Evolutionary conservation across 139 green algal genomes (phyloP).

Genomic region (Closterium sp.): DNA sequence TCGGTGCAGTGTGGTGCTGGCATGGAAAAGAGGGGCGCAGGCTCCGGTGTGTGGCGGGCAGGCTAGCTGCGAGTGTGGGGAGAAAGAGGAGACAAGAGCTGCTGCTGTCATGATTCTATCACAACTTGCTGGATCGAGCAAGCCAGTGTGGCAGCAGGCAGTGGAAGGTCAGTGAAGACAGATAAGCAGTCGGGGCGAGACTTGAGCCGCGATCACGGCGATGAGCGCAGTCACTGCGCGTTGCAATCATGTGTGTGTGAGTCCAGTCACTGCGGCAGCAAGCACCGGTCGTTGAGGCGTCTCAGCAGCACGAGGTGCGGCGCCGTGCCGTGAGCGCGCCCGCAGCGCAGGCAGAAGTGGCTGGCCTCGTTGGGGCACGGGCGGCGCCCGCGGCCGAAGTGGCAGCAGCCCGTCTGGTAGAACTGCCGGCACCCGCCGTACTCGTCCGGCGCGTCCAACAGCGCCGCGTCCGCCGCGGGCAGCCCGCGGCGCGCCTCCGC

Average conservation of each 20-base stretch:
- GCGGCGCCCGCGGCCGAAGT: slow-evolving; percentile 42
- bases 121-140: too few species aligned
- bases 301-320: slow-evolving; percentile 43
- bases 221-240: too few species aligned
- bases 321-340: slow-evolving; percentile 36
- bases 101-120: too few species aligned
- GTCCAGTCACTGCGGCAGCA: background rate
- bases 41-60: too few species aligned
- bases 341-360: slow-evolving; percentile 47
- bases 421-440: slow-evolving; percentile 53
- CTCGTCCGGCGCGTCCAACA: slow-evolving; percentile 42
- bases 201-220: background rate
- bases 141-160: too few species aligned
- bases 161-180: background rate
- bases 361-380: slow-evolving; percentile 47
- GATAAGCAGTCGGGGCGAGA: too few species aligned
- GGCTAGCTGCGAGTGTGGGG: too few species aligned
- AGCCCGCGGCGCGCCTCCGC: slow-evolving; percentile 36
- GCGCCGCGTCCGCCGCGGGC: slow-evolving; percentile 3
- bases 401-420: slow-evolving; percentile 43
- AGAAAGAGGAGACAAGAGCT: too few species aligned
- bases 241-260: background rate
- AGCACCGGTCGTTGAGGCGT: slow-evolving; percentile 25
- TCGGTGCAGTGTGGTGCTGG: too few species aligned
- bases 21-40: too few species aligned